Evolutionary conservation across 345 rosid genomes (phyloP), one percentile per base, ranked within the genome.

Genomic region (Corchorus capsularis): DNA sequence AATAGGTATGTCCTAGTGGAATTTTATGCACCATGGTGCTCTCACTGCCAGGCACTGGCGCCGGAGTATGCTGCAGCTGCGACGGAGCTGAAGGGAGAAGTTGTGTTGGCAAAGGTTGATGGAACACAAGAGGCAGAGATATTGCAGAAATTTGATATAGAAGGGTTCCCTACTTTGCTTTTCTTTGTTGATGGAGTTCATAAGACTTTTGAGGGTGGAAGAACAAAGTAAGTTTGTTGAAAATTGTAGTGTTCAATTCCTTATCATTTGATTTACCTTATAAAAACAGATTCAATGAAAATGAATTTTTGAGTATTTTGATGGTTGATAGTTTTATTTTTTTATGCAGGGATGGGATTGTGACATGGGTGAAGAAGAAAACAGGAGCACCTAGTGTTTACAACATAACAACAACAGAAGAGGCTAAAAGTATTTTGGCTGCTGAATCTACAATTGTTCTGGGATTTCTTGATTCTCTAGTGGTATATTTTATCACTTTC

Each of bases 21-120:
- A 79, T 95, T 95, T 83, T 95, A 95, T 81, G 98, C 97, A 8
- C 97, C 99, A 6, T 95, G 99, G 99, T 95, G 99, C 75, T 98
- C 97, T 2, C 97, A 94, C 63, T 93, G 98, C 75, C 93, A 90
- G 81, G 80, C 94, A 46, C 83, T 94, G 66, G 96, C 97, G 68
- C 94, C 98, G 15, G 97, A 90, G 75, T 95, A 93, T 22, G 98
- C 98, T 8, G 98, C 99, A 13, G 99, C 98, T 0, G 99, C 96
- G 17, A 89, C 99, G 19, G 97, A 88, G 80, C 84, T 95, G 17
- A 95, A 90, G 65, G 79, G 46, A 15, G 87, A 85, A 65, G 94
- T 93, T 56, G 86, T 78, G 74, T 72, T 95, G 84, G 99, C 98
- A 53, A 95, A 95, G 77, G 90, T 93, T 19, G 99, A 95, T 19